Base-by-base conservation (phyloP, 495 filamentous ascomycete species). In the Eremomyces bilateralis region DNA sequence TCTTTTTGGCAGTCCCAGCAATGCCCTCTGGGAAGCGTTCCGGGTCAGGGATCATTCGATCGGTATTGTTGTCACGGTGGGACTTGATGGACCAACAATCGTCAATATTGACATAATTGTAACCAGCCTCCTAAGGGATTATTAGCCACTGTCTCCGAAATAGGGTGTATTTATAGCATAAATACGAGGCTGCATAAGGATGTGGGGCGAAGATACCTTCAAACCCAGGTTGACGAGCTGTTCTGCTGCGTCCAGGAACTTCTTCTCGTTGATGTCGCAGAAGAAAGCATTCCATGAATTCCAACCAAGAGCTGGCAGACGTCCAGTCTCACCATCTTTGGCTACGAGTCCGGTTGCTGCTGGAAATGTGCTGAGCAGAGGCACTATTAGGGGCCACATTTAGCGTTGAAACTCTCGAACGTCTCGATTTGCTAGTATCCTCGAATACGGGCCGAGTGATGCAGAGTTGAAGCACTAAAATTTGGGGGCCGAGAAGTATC, bases 111-210 rank as follows among this genome's bases (percentile, higher is more conserved):
- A 77, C 59, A 48, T 76, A 77, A 43, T 71, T 58, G 43, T 80
- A 80, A 10, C 75, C 75, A 3, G 69, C 53, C 31, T 69, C 67
- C n/a, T n/a, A n/a, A n/a, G n/a, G n/a, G n/a, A n/a, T n/a, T n/a
- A n/a, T n/a, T n/a, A n/a, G n/a, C n/a, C n/a, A n/a, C n/a, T n/a
- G n/a, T n/a, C n/a, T n/a, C n/a, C n/a, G n/a, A n/a, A n/a, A n/a
- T n/a, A n/a, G n/a, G 22, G 50, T 36, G 20, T 54, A 53, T 13
- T 36, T 39, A 31, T 53, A 54, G 4, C 52, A 43, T 19, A 43
- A 36, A 24, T 46, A 45, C n/a, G n/a, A n/a, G n/a, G n/a, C n/a
- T n/a, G n/a, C n/a, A n/a, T n/a, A n/a, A n/a, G n/a, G n/a, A n/a
- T n/a, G n/a, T n/a, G n/a, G n/a, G n/a, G n/a, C n/a, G n/a, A n/a